Evolutionary conservation across 108 stramenopile species (phyloP).

Genomic region (Chaetoceros muelleri): DNA sequence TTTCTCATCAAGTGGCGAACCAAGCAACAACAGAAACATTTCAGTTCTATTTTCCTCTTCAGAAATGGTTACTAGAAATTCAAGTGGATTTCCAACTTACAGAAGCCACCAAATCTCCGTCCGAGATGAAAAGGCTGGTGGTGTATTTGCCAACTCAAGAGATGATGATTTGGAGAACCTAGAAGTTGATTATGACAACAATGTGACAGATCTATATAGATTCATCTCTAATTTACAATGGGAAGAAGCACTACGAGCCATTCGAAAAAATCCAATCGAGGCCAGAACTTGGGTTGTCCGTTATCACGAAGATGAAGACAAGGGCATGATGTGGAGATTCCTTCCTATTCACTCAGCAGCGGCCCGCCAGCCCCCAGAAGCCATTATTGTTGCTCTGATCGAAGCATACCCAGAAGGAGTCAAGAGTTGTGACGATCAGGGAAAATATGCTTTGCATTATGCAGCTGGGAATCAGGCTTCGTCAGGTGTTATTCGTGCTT

Average conservation of each 20-base stretch:
- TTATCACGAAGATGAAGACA: slow-evolving; percentile 32
- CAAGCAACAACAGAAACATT: too few species aligned
- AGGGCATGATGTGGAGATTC: slow-evolving; percentile 66
- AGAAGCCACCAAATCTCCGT: not conserved
- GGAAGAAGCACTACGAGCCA: slow-evolving; percentile 36
- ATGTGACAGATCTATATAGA: slow-evolving; percentile 62
- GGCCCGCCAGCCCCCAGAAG: slow-evolving; percentile 57
- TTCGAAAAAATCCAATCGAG: slow-evolving; percentile 27
- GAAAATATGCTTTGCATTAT: slow-evolving; percentile 73
- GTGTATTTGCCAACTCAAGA: not conserved
- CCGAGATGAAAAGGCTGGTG: not conserved
- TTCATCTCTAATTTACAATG: slow-evolving; percentile 62
- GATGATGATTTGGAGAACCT: not conserved
- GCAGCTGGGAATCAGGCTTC: slow-evolving; percentile 64
- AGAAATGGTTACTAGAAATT: not conserved
- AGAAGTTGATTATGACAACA: slow-evolving; percentile 71
- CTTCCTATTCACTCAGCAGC: slow-evolving; percentile 74
- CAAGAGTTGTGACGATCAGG: slow-evolving; percentile 65
- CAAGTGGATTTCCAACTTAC: not conserved
- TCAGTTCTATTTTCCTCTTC: too few species aligned
- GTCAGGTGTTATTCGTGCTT: slow-evolving; percentile 44
- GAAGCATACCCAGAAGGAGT: slow-evolving; percentile 54
- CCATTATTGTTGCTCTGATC: slow-evolving; percentile 41
- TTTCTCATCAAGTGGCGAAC: too few species aligned
- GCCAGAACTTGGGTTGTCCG: slow-evolving; percentile 73